A percentile compares a stretch with the other conserved stretches of the same genome.
These are phyloP conservation scores for Puccinia novopanici DNA, from an alignment of 1,284 basidiomycete genomes.

Conservation along the genomic window DNA sequence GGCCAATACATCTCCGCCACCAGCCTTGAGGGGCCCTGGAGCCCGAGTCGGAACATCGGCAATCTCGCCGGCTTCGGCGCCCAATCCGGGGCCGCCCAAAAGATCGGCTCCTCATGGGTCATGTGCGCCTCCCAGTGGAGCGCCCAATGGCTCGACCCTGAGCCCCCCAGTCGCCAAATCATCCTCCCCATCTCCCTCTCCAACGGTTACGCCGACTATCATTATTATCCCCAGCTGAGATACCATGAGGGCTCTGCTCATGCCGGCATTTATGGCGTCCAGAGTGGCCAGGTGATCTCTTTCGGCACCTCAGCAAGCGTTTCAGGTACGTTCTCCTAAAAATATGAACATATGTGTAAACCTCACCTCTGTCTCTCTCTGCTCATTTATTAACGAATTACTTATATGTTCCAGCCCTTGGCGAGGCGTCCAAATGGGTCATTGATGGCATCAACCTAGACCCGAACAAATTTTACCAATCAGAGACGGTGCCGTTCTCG, in stretches of 20 bases:
- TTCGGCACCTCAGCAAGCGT: not conserved
- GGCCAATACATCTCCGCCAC: conserved; percentile 30
- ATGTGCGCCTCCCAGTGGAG: conserved; percentile 28
- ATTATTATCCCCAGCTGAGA: conserved; percentile 19
- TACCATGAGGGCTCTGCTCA: not conserved
- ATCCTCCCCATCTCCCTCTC: conserved; percentile 24
- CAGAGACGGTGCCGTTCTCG: not conserved
- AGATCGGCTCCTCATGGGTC: conserved; percentile 33
- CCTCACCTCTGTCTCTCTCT: no score
- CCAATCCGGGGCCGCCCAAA: conserved; percentile 23
- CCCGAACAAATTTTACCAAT: conserved; percentile 7
- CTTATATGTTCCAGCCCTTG: no score
- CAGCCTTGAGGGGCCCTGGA: conserved; percentile 19
- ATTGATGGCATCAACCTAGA: conserved; percentile 18
- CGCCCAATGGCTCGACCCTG: conserved; percentile 25
- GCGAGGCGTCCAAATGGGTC: not conserved
- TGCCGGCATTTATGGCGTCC: conserved; percentile 13
- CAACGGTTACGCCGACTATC: conserved; percentile 33
- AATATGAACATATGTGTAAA: no score
- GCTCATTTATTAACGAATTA: no score
- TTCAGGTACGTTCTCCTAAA: conserved; percentile 18
- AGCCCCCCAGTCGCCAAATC: conserved; percentile 32
- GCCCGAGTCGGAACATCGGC: conserved; percentile 23
- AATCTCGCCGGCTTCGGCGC: conserved; percentile 37
- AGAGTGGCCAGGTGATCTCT: conserved; percentile 32